Base-by-base conservation (phyloP, 2,329 filamentous ascomycete species). In the Ophiocordyceps camponoti-floridani region DNA sequence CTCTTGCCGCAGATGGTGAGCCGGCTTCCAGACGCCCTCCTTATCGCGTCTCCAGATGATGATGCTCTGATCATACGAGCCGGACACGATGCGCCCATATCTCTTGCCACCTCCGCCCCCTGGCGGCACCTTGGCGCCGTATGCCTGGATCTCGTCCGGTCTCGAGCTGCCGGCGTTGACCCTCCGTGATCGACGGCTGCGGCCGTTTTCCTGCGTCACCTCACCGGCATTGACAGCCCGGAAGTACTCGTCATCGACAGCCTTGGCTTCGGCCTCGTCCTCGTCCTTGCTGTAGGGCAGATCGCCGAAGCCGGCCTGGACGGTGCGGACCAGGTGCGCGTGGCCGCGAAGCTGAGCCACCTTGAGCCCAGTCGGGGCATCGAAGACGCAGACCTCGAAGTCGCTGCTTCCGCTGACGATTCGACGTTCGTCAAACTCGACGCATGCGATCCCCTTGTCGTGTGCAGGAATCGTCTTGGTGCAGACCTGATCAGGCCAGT, bases 331-430 rank as follows among this genome's bases (percentile, higher is more conserved):
- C 16, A 98, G 74, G 51, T 84, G 84, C 4, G 69, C 72, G 57
- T 98, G 91, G 11, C 84, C 84, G 43, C 79, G 73, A 9, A 98
- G 69, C 55, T 84, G 89, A 14, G 88, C 89, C 6, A 96, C 86
- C 60, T 96, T 88, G 11, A 91, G 79, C 4, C 84, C 83, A 0
- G 86, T 87, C 41, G 76, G 73, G 41, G 83, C 80, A 58, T 96
- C 91, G 58, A 94, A 98, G 18, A 98, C 91, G 52, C 91, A 87
- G 30, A 98, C 86, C 38, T 91, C 88, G 57, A 93, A 87, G 60
- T 98, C 91, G 53, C 88, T 95, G 60, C 88, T 95, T 3, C 91
- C 91, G 53, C 86, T 95, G 44, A 98, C 86, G 49, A 98, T 93
- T 18, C 91, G 77, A 43, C 85, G 79, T 26, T 86, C 87, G 58